Conservation (phyloP, 2,329 filamentous ascomycete species). For the Alternaria sp. region DNA sequence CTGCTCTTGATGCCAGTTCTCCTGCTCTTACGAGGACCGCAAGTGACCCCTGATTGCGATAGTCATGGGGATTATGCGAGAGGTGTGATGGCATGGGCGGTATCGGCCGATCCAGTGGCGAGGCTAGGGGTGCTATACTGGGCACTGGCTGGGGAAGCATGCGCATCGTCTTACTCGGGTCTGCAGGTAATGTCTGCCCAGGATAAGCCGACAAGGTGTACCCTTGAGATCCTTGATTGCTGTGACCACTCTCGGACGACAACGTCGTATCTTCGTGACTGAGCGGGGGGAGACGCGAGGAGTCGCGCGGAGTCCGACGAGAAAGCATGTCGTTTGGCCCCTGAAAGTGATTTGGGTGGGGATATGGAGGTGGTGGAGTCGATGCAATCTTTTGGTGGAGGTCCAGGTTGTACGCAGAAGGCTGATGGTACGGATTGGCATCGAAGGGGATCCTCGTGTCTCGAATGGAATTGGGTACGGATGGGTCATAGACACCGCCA, state of each 20-base stretch:
- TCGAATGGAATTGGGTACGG: conserved; percentile 22
- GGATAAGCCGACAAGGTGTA: conserved; percentile 14
- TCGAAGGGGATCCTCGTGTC: conserved; percentile 32
- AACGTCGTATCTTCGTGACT: conserved; percentile 49
- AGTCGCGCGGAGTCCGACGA: conserved; percentile 39
- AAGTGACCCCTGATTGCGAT: conserved; percentile 42
- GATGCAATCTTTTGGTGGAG: conserved; percentile 20
- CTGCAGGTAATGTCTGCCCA: conserved; percentile 28
- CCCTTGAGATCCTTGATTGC: conserved; percentile 26
- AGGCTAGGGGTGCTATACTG: conserved; percentile 34
- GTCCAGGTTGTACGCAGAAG: conserved; percentile 24
- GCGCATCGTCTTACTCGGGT: conserved; percentile 43
- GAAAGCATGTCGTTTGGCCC: conserved; percentile 36
- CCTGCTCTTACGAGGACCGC: conserved; percentile 47
- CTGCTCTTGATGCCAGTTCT: conserved; percentile 44
- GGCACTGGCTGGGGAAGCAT: conserved; percentile 48
- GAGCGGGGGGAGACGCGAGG: conserved; percentile 39
- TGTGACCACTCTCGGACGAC: conserved; percentile 47
- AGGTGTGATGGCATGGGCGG: conserved; percentile 21
- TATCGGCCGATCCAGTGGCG: conserved; percentile 39
- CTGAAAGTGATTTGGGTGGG: conserved; percentile 30
- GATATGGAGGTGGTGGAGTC: conserved; percentile 25
- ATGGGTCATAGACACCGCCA: conserved; percentile 25
- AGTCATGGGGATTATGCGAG: conserved; percentile 32
- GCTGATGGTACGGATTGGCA: conserved; percentile 21